A percentile compares a stretch with the other conserved stretches of the same genome.
Conservation (phyloP, 768 basidiomycete species). For the Macrocybe gigantea region DNA sequence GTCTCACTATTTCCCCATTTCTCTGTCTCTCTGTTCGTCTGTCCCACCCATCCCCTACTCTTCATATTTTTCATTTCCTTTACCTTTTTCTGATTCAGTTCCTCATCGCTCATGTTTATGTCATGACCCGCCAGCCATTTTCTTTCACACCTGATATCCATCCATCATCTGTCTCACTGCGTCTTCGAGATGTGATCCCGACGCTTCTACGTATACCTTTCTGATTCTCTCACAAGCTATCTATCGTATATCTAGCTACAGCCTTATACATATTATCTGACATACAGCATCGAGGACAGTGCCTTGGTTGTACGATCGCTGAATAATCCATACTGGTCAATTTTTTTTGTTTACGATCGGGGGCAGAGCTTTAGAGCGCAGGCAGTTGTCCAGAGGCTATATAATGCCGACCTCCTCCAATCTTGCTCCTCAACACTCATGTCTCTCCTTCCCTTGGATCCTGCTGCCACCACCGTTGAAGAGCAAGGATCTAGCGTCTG, state of each 20-base stretch:
- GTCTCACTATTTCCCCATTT: constrained; percentile 6
- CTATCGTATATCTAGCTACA: constrained; percentile 35
- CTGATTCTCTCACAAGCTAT: constrained; percentile 24
- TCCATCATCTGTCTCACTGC: constrained; percentile 13
- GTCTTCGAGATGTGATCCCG: neutral
- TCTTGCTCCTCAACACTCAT: constrained; percentile 27
- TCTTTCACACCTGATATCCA: constrained; percentile 11
- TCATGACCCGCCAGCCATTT: constrained; percentile 10
- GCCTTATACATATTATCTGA: constrained; percentile 29
- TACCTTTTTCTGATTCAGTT: constrained; percentile 9
- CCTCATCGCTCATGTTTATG: constrained; percentile 22
- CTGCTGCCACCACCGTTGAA: constrained; percentile 30
- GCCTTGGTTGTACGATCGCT: no score
- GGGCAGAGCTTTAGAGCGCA: constrained; percentile 4
- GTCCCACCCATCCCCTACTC: constrained; percentile 3
- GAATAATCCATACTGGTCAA: no score
- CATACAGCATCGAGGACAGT: constrained; percentile 9
- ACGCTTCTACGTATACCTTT: constrained; percentile 18
- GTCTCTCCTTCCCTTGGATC: constrained; percentile 52
- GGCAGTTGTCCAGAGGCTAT: neutral
- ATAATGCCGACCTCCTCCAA: constrained; percentile 8
- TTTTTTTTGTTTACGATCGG: neutral
- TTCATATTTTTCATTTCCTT: constrained; percentile 1
- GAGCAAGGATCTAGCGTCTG: constrained; percentile 45
- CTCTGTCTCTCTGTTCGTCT: constrained; percentile 6